Evolutionary conservation across 139 green algal genomes (phyloP), one percentile per base, ranked within the genome.

Genomic region (Chlorella sp.): DNA sequence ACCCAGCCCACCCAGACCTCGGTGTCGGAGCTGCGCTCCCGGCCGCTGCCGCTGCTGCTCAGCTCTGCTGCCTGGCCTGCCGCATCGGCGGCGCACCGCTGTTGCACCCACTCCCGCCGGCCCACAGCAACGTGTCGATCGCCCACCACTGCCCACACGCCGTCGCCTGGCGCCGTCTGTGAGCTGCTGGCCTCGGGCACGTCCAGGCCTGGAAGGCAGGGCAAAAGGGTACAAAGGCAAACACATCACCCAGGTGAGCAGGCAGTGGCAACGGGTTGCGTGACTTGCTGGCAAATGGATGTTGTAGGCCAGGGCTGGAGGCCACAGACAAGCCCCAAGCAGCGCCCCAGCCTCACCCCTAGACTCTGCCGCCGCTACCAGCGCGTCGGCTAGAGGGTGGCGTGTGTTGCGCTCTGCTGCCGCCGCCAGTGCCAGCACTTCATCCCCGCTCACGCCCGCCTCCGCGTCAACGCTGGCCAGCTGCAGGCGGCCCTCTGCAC

Each of bases 321-420:
- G n/a, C n/a, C n/a, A n/a, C n/a, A 55, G 11, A 55, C 44, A 7
- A 55, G 11, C 44, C 44, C 21, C 62, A 30, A 32, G 2, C 21
- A 30, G 23, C 63, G 18, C 28, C 13, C 6, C 30, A 23, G 38
- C 1, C 76, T 56, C 69, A 83, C 92, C 88, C 41, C 88, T 74
- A 3, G 80, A n/a, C 23, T 55, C 26, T 1, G 92, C 95, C 38
- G 91, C 92, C 3, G 72, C 71, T 38, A 94, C 68, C 2, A 99
- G 82, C 0, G 96, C 96, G 20, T 91, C 88, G 20, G 96, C 96
- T 55, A 99, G 81, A 4, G 96, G 96, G 89, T 99, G 96, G 4
- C 91, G 83, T 0, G 95, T 97, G 39, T 74, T 82, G 2, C 83
- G 76, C 89, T 98, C 96, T 15, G 94, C 92, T n/a, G 91, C 93